Evolutionary conservation across 768 basidiomycete genomes (phyloP).

Genomic region (Pholiota microspora): DNA sequence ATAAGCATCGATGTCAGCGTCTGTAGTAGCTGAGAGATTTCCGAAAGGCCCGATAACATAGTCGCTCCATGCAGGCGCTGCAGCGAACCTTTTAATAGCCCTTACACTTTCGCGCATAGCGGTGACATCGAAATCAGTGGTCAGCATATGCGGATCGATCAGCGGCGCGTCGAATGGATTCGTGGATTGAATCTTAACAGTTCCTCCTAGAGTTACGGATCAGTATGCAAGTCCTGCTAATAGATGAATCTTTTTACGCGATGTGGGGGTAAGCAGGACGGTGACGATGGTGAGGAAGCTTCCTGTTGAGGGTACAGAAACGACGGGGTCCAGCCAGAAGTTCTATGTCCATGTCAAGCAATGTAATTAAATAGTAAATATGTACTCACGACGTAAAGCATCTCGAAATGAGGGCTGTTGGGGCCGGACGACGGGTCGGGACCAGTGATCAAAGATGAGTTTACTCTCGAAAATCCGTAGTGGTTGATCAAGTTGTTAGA

Average conservation of each 20-base stretch:
- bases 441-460: slow-evolving; percentile 24
- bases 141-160: slow-evolving; percentile 48
- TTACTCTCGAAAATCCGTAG: slow-evolving; percentile 24
- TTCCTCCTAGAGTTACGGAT: slow-evolving; percentile 26
- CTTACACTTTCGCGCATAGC: slow-evolving; percentile 22
- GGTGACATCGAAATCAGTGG: slow-evolving; percentile 23
- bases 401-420: slow-evolving; percentile 25
- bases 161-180: slow-evolving; percentile 43
- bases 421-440: slow-evolving; percentile 19
- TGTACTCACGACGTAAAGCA: slow-evolving; percentile 29
- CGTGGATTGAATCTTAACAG: slow-evolving; percentile 35
- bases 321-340: slow-evolving; percentile 14
- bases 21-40: slow-evolving; percentile 13
- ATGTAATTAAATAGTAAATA: neutral
- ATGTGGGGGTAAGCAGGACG: slow-evolving; percentile 30
- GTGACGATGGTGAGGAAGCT: slow-evolving; percentile 28
- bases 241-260: slow-evolving; percentile 24
- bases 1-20: slow-evolving; percentile 21
- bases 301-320: slow-evolving; percentile 23
- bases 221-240: too few species aligned
- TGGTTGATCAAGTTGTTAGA: slow-evolving; percentile 33
- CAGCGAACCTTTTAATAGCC: slow-evolving; percentile 18
- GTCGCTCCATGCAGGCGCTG: slow-evolving; percentile 22
- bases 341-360: slow-evolving; percentile 9
- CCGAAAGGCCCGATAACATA: slow-evolving; percentile 22